phyloP scores from a whole-genome alignment of 169 alveolate species.

The Neospora caninum region DNA sequence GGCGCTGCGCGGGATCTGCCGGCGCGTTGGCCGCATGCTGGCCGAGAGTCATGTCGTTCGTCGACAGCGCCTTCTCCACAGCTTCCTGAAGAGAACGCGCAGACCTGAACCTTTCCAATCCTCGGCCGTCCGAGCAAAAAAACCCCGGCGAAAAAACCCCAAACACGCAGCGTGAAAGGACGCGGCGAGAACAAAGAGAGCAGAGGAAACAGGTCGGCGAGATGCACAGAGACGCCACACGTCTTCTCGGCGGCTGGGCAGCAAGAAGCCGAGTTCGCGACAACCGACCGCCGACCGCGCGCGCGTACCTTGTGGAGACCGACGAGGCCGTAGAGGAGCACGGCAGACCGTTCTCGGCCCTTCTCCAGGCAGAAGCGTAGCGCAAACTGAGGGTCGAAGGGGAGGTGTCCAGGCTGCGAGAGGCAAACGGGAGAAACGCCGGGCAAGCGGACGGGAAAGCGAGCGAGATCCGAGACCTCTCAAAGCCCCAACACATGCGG shows the following conservation, averaged over 20 bases:
- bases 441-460: neutral
- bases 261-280: too few relatives aligned
- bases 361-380: slow-evolving; percentile 28
- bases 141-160: too few relatives aligned
- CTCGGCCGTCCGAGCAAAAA: too few relatives aligned
- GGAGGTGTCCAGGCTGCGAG: slow-evolving; percentile 20
- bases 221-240: too few relatives aligned
- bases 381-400: slow-evolving; percentile 44
- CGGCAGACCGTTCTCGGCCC: neutral
- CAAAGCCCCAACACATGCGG: too few relatives aligned
- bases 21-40: slow-evolving; percentile 32
- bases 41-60: slow-evolving; percentile 14
- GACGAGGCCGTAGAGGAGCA: slow-evolving; percentile 38
- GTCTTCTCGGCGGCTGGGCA: too few relatives aligned
- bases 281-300: too few relatives aligned
- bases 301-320: slow-evolving; percentile 36
- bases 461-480: too few relatives aligned
- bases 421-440: neutral
- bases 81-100: neutral
- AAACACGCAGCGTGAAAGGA: too few relatives aligned
- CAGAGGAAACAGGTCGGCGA: too few relatives aligned
- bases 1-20: neutral
- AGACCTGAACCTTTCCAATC: neutral
- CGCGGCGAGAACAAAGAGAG: too few relatives aligned
- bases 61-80: neutral